Evolutionary conservation across 805 yeast genomes (phyloP).

Genomic region (Myxozyma lipomycoides): DNA sequence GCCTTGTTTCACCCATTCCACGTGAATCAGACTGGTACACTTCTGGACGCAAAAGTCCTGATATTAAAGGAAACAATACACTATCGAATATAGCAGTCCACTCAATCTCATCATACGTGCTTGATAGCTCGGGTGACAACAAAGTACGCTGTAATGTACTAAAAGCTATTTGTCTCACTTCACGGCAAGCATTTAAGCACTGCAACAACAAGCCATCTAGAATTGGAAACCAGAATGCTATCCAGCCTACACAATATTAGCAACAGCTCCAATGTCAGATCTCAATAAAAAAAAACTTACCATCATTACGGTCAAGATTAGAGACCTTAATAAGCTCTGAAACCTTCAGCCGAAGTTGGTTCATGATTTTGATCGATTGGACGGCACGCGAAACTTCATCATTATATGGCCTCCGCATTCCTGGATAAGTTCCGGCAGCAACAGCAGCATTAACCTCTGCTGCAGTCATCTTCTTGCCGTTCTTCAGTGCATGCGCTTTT

Average conservation of each 20-base stretch:
- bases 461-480: conserved; percentile 23
- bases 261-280: neutral
- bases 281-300: conserved; percentile 12
- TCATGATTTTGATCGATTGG: conserved; percentile 35
- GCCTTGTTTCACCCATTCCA: conserved; percentile 64
- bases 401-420: conserved; percentile 38
- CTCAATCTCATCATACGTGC: conserved; percentile 25
- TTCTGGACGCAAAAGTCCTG: conserved; percentile 64
- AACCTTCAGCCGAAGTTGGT: conserved; percentile 38
- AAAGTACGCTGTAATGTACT: conserved; percentile 53
- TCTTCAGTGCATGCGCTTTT: conserved; percentile 6
- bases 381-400: conserved; percentile 53
- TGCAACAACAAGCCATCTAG: conserved; percentile 84
- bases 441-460: conserved; percentile 29
- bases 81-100: conserved; percentile 55
- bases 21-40: conserved; percentile 54
- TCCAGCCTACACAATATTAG: conserved; percentile 21
- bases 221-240: conserved; percentile 50
- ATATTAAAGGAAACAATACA: conserved; percentile 70
- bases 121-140: conserved; percentile 39
- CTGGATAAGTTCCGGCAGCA: conserved; percentile 26
- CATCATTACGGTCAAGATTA: conserved; percentile 34
- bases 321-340: conserved; percentile 32
- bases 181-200: conserved; percentile 82
- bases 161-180: conserved; percentile 64